Evolutionary conservation across 257 asterid genomes (phyloP).

Genomic region (Datura wrightii): DNA sequence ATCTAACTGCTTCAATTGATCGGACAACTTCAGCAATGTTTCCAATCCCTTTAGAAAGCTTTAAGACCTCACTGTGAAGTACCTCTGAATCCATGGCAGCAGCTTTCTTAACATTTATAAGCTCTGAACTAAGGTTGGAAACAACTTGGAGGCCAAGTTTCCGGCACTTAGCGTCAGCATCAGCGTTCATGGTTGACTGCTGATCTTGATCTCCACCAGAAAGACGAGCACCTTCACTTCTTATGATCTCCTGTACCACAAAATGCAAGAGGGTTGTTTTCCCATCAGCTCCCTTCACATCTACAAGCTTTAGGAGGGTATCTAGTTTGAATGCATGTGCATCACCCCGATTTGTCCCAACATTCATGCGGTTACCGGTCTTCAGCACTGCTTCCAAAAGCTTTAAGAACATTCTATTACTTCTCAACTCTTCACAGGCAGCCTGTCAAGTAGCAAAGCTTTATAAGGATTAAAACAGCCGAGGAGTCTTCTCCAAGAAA

Average conservation of each 20-base stretch:
- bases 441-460: constrained; percentile 55
- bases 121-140: constrained; percentile 72
- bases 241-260: constrained; percentile 88
- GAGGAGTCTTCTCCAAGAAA: not conserved
- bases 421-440: constrained; percentile 90
- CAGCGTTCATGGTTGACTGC: constrained; percentile 51
- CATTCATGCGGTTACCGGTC: constrained; percentile 97
- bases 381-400: constrained; percentile 96
- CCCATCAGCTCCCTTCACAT: constrained; percentile 95
- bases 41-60: constrained; percentile 72
- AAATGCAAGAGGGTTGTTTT: constrained; percentile 94
- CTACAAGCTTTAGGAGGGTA: constrained; percentile 91
- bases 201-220: constrained; percentile 51
- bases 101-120: constrained; percentile 83
- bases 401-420: constrained; percentile 85
- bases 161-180: constrained; percentile 69
- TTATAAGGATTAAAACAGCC: not conserved
- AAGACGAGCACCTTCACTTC: constrained; percentile 84
- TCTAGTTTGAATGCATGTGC: constrained; percentile 98
- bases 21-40: constrained; percentile 57
- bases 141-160: constrained; percentile 88
- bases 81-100: constrained; percentile 96
- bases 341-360: constrained; percentile 94
- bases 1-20: constrained; percentile 41
- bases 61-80: constrained; percentile 70